Conservation (phyloP, 2,329 filamentous ascomycete genomes). For the Metarhizium humberi region DNA sequence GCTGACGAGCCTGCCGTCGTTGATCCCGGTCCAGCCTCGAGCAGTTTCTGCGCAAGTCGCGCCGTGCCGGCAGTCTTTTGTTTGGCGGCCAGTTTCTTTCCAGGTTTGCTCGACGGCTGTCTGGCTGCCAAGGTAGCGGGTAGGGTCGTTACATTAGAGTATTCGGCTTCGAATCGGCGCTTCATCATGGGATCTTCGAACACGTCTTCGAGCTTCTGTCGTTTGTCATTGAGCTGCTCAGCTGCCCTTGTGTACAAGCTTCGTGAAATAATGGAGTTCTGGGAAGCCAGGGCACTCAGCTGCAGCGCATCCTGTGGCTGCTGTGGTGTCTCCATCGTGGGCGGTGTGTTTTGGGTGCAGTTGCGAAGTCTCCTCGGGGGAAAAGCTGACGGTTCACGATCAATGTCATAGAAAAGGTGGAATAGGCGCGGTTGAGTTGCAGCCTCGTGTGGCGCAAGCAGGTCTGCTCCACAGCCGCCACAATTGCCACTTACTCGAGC, state of each 20-base stretch:
- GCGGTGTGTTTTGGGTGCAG: not conserved
- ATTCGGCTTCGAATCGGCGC: slow-evolving; percentile 60
- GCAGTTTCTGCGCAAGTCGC: slow-evolving; percentile 30
- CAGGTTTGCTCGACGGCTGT: slow-evolving; percentile 44
- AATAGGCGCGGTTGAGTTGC: not conserved
- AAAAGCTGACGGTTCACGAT: slow-evolving; percentile 8
- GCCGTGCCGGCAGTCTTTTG: slow-evolving; percentile 35
- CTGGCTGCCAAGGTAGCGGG: slow-evolving; percentile 72
- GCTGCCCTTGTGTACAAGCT: slow-evolving; percentile 20
- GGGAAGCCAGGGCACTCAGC: slow-evolving; percentile 23
- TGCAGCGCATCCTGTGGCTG: slow-evolving; percentile 22
- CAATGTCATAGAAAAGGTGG: not conserved
- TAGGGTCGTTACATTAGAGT: slow-evolving; percentile 66
- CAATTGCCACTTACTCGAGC: not conserved
- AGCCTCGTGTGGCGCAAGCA: slow-evolving; percentile 22
- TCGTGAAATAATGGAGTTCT: slow-evolving; percentile 24
- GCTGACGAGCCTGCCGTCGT: not conserved
- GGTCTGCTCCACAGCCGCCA: slow-evolving; percentile 2
- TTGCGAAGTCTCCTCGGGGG: slow-evolving; percentile 1
- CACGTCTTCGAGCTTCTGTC: slow-evolving; percentile 27
- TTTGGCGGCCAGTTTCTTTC: slow-evolving; percentile 16
- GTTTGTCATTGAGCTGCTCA: slow-evolving; percentile 22
- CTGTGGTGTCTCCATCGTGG: slow-evolving; percentile 25
- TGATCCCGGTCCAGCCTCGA: slow-evolving; percentile 21
- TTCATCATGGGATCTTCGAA: slow-evolving; percentile 24